Evolutionary conservation across 352 stramenopile genomes (phyloP).

Genomic region (Phytophthora tubulina): DNA sequence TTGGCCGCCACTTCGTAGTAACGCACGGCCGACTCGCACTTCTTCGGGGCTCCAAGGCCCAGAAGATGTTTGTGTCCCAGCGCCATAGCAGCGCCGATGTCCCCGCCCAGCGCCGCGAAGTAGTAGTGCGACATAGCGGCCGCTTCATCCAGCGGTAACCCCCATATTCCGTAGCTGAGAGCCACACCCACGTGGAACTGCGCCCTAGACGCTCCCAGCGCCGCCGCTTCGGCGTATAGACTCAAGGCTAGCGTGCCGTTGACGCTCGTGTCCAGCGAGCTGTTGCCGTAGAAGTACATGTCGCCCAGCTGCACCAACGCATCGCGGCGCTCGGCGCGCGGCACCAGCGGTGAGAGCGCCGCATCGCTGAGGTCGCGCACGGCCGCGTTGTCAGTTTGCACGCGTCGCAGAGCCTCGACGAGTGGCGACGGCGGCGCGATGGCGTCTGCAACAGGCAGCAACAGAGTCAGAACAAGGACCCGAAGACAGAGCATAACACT

Average conservation of each 20-base stretch:
- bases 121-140: conserved; percentile 85
- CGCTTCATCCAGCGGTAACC: conserved; percentile 67
- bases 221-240: conserved; percentile 71
- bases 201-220: conserved; percentile 64
- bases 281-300: conserved; percentile 85
- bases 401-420: conserved; percentile 29
- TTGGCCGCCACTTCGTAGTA: conserved; percentile 93
- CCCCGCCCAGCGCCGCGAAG: conserved; percentile 79
- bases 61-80: conserved; percentile 85
- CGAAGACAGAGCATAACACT: neutral
- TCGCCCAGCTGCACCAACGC: conserved; percentile 78
- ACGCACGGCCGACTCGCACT: conserved; percentile 84
- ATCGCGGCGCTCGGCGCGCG: conserved; percentile 47
- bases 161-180: conserved; percentile 85
- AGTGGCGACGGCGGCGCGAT: conserved; percentile 39
- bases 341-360: conserved; percentile 45
- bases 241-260: conserved; percentile 80
- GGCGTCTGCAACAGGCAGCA: conserved; percentile 24
- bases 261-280: conserved; percentile 60
- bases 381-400: conserved; percentile 41
- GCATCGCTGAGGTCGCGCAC: conserved; percentile 56
- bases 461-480: conserved; percentile 9
- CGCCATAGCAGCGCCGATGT: conserved; percentile 75
- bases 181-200: conserved; percentile 91
- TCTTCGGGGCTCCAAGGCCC: conserved; percentile 77